Conservation (phyloP, 2,329 filamentous ascomycete genomes). For the Epichloe sp. region DNA sequence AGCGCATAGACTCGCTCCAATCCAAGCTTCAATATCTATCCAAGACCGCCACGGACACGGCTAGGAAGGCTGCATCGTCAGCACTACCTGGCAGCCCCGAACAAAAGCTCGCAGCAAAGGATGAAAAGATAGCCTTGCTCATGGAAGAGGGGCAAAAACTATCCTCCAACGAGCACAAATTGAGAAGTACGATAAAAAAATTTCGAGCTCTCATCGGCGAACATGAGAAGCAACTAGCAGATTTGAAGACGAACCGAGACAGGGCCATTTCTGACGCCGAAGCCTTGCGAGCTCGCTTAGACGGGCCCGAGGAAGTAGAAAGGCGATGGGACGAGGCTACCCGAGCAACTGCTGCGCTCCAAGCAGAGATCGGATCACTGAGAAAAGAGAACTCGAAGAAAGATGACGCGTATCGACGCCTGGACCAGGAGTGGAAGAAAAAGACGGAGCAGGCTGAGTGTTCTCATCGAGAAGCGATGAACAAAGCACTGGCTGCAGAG, state of each 20-base stretch:
- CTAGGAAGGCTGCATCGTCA: conserved; percentile 52
- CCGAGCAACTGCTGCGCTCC: conserved; percentile 39
- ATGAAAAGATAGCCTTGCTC: conserved; percentile 76
- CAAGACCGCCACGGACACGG: conserved; percentile 62
- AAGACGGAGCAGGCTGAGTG: conserved; percentile 51
- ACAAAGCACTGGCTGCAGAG: conserved; percentile 52
- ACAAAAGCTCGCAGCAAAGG: conserved; percentile 75
- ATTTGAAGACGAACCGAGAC: conserved; percentile 46
- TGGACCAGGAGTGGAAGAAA: conserved; percentile 57
- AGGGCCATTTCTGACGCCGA: conserved; percentile 40
- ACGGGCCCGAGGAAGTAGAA: conserved; percentile 39
- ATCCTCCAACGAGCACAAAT: conserved; percentile 74
- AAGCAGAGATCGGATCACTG: conserved; percentile 22
- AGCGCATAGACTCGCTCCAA: conserved; percentile 84
- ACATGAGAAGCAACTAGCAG: conserved; percentile 50
- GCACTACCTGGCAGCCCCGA: conserved; percentile 54
- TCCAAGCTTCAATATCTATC: conserved; percentile 83
- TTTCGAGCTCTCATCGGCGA: conserved; percentile 53
- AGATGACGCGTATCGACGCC: conserved; percentile 50
- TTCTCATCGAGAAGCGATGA: conserved; percentile 52
- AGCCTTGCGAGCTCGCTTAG: conserved; percentile 32
- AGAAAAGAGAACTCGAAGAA: conserved; percentile 45
- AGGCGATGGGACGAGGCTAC: conserved; percentile 36
- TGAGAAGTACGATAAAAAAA: conserved; percentile 70
- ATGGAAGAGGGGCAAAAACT: conserved; percentile 92